Conservation (phyloP, 768 basidiomycete genomes). For the Lactifluus rugatus region DNA sequence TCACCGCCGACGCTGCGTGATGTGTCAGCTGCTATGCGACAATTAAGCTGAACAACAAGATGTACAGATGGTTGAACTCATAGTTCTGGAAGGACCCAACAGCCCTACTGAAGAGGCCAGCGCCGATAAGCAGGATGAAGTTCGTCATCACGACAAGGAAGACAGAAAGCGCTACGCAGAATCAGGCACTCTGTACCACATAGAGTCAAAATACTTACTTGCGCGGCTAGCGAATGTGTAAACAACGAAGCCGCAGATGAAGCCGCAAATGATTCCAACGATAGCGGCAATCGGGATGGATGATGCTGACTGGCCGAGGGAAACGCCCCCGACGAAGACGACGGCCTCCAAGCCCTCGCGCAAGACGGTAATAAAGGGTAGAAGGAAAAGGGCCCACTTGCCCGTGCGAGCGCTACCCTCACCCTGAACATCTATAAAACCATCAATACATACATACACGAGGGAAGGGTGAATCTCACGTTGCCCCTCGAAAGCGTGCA, state of each 20-base stretch:
- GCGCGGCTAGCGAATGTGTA: conserved; percentile 72
- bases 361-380: conserved; percentile 87
- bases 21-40: background rate
- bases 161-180: conserved; percentile 52
- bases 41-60: background rate
- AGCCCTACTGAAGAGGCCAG: conserved; percentile 81
- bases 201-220: conserved; percentile 34
- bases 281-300: conserved; percentile 89
- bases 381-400: conserved; percentile 81
- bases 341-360: conserved; percentile 93
- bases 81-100: conserved; percentile 65
- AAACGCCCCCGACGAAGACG: conserved; percentile 89
- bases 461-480: conserved; percentile 29
- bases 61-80: conserved; percentile 46
- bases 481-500: conserved; percentile 58
- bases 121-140: conserved; percentile 85
- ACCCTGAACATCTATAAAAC: conserved; percentile 35
- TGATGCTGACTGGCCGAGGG: conserved; percentile 69
- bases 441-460: background rate
- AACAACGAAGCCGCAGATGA: conserved; percentile 63
- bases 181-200: background rate
- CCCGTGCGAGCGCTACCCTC: conserved; percentile 44
- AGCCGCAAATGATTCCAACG: conserved; percentile 70
- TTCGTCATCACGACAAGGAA: conserved; percentile 93
- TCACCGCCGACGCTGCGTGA: conserved; percentile 50